These are phyloP conservation scores for Cladorrhinum sp. DNA, from an alignment of 2,329 filamentous ascomycete species.

Conservation along the genomic window DNA sequence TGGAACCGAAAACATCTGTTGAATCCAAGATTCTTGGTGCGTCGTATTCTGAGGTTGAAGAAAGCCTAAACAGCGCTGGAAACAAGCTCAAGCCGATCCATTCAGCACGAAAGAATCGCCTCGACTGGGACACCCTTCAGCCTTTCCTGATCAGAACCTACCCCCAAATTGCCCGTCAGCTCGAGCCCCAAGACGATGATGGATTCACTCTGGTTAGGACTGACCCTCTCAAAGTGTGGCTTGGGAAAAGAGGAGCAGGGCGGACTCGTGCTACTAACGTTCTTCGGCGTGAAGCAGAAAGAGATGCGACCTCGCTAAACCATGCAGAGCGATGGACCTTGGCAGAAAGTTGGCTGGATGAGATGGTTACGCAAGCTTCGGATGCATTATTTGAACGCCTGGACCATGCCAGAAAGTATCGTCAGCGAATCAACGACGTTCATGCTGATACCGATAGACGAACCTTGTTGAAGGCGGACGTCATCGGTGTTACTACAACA, in stretches of 20 bases:
- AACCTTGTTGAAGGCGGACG: slow-evolving; percentile 38
- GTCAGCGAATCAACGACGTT: slow-evolving; percentile 22
- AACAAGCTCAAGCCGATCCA: not conserved
- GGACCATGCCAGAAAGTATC: not conserved
- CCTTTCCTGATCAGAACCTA: not conserved
- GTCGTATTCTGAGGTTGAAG: not conserved
- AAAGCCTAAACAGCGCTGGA: not conserved
- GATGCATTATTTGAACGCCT: slow-evolving; percentile 6
- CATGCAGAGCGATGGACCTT: slow-evolving; percentile 7
- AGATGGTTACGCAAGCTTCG: not conserved
- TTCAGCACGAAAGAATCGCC: not conserved
- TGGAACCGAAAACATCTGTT: not conserved
- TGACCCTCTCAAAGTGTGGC: slow-evolving; percentile 8
- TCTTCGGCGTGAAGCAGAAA: not conserved
- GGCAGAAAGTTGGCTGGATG: slow-evolving; percentile 18
- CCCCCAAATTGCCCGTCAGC: not conserved
- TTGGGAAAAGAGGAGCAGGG: not conserved
- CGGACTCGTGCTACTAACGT: not conserved
- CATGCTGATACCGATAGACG: slow-evolving; percentile 36
- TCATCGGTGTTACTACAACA: slow-evolving; percentile 60
- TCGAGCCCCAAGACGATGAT: not conserved
- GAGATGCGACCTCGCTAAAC: slow-evolving; percentile 9
- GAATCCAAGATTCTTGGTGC: slow-evolving; percentile 10
- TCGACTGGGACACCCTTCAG: not conserved
- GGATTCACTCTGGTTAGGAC: slow-evolving; percentile 6